Conservation (phyloP, 306 rosid genomes). For the Trichosanthes truncata region DNA sequence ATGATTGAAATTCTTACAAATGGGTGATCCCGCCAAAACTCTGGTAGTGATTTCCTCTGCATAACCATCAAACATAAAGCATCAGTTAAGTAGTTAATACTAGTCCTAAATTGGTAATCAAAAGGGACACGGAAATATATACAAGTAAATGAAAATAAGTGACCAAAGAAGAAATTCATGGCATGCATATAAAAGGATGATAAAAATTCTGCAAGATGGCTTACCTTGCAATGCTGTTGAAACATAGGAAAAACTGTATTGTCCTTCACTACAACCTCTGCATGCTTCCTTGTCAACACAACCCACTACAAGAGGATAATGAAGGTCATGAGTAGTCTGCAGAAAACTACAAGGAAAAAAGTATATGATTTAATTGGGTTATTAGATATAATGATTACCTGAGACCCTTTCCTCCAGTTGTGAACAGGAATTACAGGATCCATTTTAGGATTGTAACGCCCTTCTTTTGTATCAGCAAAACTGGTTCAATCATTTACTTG, state of each 20-base stretch:
- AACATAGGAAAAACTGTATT: conserved; percentile 67
- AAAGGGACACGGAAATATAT: conserved; percentile 15
- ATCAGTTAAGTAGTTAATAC: neutral
- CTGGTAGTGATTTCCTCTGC: conserved; percentile 93
- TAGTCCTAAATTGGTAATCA: neutral
- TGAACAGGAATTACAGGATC: conserved; percentile 71
- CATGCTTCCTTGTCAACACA: conserved; percentile 88
- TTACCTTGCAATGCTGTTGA: conserved; percentile 74
- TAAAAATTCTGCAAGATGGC: conserved; percentile 2
- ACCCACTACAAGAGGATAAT: conserved; percentile 58
- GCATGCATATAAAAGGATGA: neutral
- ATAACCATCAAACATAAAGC: conserved; percentile 12
- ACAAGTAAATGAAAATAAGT: neutral
- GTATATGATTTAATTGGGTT: neutral
- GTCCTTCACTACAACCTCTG: conserved; percentile 70
- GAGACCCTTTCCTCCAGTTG: conserved; percentile 98
- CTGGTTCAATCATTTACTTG: conserved; percentile 30
- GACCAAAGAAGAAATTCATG: neutral
- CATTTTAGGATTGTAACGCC: conserved; percentile 96
- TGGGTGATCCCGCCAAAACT: conserved; percentile 91
- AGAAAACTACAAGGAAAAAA: conserved; percentile 1
- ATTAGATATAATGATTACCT: conserved; percentile 35
- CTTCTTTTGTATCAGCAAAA: conserved; percentile 91
- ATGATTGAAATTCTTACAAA: conserved; percentile 49
- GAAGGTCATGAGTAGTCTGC: conserved; percentile 5